These are phyloP conservation scores for Penicillium pulvis DNA, from an alignment of 495 filamentous ascomycete species.

Conservation along the genomic window DNA sequence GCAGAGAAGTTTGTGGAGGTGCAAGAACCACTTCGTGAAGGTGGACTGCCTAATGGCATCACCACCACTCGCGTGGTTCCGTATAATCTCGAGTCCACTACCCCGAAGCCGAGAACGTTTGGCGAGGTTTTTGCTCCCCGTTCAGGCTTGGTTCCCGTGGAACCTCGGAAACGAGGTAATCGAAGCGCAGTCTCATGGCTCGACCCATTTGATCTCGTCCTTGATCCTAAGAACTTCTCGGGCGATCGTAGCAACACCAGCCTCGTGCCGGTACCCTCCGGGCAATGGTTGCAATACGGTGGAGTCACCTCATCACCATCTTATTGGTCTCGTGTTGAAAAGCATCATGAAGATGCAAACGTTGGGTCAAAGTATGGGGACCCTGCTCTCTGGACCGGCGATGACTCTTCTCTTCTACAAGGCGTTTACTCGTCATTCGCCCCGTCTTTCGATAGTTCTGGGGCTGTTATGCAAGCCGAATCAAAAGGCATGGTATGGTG, in stretches of 20 bases:
- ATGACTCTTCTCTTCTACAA: slow-evolving; percentile 63
- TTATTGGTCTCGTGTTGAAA: slow-evolving; percentile 45
- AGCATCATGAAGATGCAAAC: slow-evolving; percentile 24
- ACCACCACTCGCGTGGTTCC: slow-evolving; percentile 68
- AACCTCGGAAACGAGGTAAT: slow-evolving; percentile 51
- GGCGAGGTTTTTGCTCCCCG: slow-evolving; percentile 81
- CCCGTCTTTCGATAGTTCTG: slow-evolving; percentile 77
- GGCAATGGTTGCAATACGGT: slow-evolving; percentile 49
- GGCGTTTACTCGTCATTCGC: slow-evolving; percentile 88
- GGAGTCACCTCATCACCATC: slow-evolving; percentile 44
- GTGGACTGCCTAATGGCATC: slow-evolving; percentile 71
- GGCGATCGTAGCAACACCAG: slow-evolving; percentile 46
- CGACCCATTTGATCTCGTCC: slow-evolving; percentile 45
- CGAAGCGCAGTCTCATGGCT: slow-evolving; percentile 37
- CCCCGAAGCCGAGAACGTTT: slow-evolving; percentile 59
- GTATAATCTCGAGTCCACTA: slow-evolving; percentile 41
- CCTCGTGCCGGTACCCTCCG: slow-evolving; percentile 42
- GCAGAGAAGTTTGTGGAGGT: slow-evolving; percentile 50
- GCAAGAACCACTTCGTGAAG: slow-evolving; percentile 57
- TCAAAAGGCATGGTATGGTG: slow-evolving; percentile 83
- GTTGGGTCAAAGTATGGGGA: slow-evolving; percentile 28
- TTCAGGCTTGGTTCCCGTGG: slow-evolving; percentile 61
- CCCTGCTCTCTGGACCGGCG: slow-evolving; percentile 36
- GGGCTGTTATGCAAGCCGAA: slow-evolving; percentile 69
- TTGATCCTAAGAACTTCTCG: slow-evolving; percentile 37